Evolutionary conservation across 2,329 filamentous ascomycete genomes (phyloP).

Genomic region (Trichothecium roseum): DNA sequence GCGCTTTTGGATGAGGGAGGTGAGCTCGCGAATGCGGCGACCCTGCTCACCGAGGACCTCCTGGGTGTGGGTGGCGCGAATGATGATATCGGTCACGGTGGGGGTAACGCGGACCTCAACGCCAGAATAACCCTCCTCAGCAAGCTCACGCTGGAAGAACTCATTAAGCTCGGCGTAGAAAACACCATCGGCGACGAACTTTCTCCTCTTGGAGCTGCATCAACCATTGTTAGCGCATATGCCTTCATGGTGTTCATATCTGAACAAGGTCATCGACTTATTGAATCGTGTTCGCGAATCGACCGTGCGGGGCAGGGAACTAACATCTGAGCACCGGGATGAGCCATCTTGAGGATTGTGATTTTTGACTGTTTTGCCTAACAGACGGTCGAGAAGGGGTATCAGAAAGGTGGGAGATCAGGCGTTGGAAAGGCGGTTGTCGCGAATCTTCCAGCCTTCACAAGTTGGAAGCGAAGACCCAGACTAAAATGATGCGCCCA

Average conservation of each 20-base stretch:
- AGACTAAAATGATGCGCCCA: constrained; percentile 9
- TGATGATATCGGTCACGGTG: constrained; percentile 99
- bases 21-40: constrained; percentile 99
- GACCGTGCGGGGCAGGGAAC: constrained; percentile 14
- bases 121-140: constrained; percentile 99
- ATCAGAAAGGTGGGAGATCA: constrained; percentile 24
- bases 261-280: no score
- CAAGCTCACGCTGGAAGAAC: constrained; percentile 99
- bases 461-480: constrained; percentile 11
- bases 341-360: constrained; percentile 46
- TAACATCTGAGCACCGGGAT: constrained; percentile 53
- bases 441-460: constrained; percentile 5
- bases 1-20: constrained; percentile 99
- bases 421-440: constrained; percentile 8
- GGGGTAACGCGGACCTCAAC: constrained; percentile 99
- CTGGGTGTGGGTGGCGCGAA: constrained; percentile 99
- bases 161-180: constrained; percentile 99
- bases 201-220: constrained; percentile 77
- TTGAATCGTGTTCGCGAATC: not conserved
- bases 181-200: constrained; percentile 96
- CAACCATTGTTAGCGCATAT: constrained; percentile 4
- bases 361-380: constrained; percentile 12
- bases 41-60: constrained; percentile 99
- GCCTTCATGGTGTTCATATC: no score
- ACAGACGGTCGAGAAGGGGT: constrained; percentile 22